phyloP scores from a whole-genome alignment of 2,329 filamentous ascomycete genomes.

The Phialocephala subalpina region DNA sequence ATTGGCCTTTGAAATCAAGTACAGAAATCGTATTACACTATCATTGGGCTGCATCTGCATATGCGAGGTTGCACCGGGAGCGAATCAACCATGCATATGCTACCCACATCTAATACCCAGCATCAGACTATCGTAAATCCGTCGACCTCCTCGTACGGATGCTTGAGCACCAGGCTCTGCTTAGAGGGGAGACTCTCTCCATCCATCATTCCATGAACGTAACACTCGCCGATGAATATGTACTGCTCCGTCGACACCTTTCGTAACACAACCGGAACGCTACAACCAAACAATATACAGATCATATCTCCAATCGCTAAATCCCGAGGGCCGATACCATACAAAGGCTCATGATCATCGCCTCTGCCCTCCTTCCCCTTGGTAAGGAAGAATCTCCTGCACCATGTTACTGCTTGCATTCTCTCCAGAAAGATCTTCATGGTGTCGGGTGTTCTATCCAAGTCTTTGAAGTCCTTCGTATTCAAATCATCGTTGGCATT shows the following conservation, averaged over 20 bases:
- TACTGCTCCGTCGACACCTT: not conserved
- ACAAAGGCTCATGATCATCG: not conserved
- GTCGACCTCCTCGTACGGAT: not conserved
- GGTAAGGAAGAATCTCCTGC: constrained; percentile 21
- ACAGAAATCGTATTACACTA: not conserved
- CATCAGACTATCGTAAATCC: not conserved
- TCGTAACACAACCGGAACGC: constrained; percentile 33
- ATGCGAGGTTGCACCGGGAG: not conserved
- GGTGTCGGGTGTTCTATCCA: constrained; percentile 6
- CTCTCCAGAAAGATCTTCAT: constrained; percentile 26
- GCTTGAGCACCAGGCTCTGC: not conserved
- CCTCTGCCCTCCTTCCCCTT: not conserved
- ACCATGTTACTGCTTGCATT: constrained; percentile 26
- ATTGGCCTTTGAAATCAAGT: no score
- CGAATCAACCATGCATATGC: not conserved
- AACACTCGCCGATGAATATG: constrained; percentile 34
- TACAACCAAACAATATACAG: constrained; percentile 37
- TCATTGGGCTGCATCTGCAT: not conserved
- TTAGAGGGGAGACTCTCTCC: constrained; percentile 5
- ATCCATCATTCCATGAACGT: constrained; percentile 36
- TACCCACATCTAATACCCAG: not conserved
- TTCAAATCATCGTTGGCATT: constrained; percentile 1
- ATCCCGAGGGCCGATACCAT: constrained; percentile 21
- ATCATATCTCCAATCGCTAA: constrained; percentile 25
- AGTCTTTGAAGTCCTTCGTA: constrained; percentile 13